Evolutionary conservation across 2,329 filamentous ascomycete genomes (phyloP).

Genomic region (Elsinoe arachidis): DNA sequence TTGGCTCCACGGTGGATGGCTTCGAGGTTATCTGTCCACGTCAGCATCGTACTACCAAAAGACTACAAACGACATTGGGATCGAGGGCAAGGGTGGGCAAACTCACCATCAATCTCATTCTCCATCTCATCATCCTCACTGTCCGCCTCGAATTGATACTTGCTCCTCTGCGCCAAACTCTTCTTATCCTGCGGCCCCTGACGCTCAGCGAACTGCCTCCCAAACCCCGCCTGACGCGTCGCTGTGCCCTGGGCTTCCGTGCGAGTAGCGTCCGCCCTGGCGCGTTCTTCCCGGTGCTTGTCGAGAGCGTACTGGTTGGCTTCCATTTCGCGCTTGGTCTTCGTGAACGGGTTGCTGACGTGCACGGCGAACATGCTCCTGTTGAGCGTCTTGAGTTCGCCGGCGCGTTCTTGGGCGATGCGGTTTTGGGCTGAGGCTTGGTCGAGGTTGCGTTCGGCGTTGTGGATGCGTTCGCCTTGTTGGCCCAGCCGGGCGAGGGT

Average conservation of each 20-base stretch:
- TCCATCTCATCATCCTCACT: slow-evolving; percentile 58
- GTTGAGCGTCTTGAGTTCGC: slow-evolving; percentile 77
- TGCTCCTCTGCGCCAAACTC: slow-evolving; percentile 54
- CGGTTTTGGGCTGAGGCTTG: slow-evolving; percentile 63
- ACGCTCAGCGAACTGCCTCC: slow-evolving; percentile 42
- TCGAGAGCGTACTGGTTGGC: slow-evolving; percentile 62
- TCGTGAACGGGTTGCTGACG: slow-evolving; percentile 50
- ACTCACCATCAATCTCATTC: slow-evolving; percentile 35
- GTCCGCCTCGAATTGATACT: slow-evolving; percentile 73
- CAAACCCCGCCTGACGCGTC: slow-evolving; percentile 57
- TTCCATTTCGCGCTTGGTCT: slow-evolving; percentile 48
- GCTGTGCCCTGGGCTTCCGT: slow-evolving; percentile 43
- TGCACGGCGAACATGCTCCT: slow-evolving; percentile 72
- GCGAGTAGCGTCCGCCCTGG: slow-evolving; percentile 47
- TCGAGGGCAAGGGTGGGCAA: background rate
- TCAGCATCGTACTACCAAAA: background rate
- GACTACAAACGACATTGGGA: background rate
- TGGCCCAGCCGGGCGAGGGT: slow-evolving; percentile 65
- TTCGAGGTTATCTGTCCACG: slow-evolving; percentile 45
- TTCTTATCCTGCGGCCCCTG: slow-evolving; percentile 44
- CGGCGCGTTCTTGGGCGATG: slow-evolving; percentile 68
- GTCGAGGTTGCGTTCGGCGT: slow-evolving; percentile 76
- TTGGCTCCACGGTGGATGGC: slow-evolving; percentile 53
- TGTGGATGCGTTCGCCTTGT: slow-evolving; percentile 73
- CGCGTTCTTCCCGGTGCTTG: slow-evolving; percentile 51